phyloP scores from a whole-genome alignment of 2,329 filamentous ascomycete species.

The Epichloe brachyelytri region DNA sequence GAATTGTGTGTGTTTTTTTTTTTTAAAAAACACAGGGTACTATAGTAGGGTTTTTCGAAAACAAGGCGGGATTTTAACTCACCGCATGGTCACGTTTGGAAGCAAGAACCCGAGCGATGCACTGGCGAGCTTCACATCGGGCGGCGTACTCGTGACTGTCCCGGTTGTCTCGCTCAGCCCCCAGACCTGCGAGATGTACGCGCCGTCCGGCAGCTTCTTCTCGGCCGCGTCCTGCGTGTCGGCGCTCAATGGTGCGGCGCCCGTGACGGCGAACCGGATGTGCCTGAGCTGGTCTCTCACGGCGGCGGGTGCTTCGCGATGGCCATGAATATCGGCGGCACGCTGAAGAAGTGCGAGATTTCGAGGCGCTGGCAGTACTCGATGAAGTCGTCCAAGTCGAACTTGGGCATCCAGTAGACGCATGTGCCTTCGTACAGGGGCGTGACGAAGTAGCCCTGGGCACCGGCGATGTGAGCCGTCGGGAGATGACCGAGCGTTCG shows the following conservation, averaged over 20 bases:
- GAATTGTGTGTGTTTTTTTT: not conserved
- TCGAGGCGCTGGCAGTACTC: conserved; percentile 34
- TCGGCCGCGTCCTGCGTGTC: conserved; percentile 39
- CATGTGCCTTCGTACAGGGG: conserved; percentile 28
- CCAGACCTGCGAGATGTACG: conserved; percentile 39
- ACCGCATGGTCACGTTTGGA: conserved; percentile 18
- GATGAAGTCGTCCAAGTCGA: conserved; percentile 43
- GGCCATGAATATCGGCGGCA: conserved; percentile 47
- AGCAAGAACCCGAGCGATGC: conserved; percentile 29
- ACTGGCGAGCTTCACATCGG: conserved; percentile 26
- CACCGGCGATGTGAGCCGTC: conserved; percentile 32
- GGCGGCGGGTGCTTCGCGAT: conserved; percentile 42
- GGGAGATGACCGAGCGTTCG: conserved; percentile 30
- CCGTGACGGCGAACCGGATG: conserved; percentile 33
- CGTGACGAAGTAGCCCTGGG: conserved; percentile 30
- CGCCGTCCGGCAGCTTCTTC: conserved; percentile 30
- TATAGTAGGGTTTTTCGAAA: not conserved
- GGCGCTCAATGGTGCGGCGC: conserved; percentile 43
- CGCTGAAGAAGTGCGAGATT: conserved; percentile 43
- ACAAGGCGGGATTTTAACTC: not conserved
- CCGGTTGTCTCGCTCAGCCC: conserved; percentile 44
- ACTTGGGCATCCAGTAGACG: conserved; percentile 51
- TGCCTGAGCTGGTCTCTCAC: conserved; percentile 43
- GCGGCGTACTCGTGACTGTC: conserved; percentile 31
- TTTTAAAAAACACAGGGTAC: too few relatives aligned